Conservation (phyloP, 306 rosid species). For the Trifolium dubium region DNA sequence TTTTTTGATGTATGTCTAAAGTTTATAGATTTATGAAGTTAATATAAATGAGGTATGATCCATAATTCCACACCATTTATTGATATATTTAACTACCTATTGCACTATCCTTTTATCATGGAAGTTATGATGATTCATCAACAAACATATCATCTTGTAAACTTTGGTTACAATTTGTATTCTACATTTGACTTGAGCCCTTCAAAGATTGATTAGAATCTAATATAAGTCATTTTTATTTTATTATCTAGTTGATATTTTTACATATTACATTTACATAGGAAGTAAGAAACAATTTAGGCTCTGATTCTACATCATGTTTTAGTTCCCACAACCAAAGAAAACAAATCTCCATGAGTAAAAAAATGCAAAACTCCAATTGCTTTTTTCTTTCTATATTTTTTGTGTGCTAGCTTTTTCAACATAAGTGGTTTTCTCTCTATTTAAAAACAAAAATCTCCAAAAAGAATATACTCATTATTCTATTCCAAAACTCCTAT, state of each 20-base stretch:
- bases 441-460: background rate
- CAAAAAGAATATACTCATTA: slow-evolving; percentile 1
- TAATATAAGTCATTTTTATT: background rate
- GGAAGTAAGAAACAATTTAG: no score
- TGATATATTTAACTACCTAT: no score
- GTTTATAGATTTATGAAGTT: background rate
- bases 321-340: background rate
- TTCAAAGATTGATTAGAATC: background rate
- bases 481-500: background rate
- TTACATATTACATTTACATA: no score
- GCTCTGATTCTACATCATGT: no score
- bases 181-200: background rate
- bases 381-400: background rate
- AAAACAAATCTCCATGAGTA: background rate
- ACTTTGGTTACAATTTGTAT: background rate
- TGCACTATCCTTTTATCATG: no score
- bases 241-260: background rate
- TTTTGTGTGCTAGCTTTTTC: no score
- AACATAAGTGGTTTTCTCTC: background rate
- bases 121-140: no score
- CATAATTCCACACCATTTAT: background rate
- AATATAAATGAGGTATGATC: background rate
- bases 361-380: background rate
- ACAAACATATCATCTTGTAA: no score
- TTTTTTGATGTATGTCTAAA: slow-evolving; percentile 30